Evolutionary conservation across 179 eudicot species (phyloP), one percentile per base, ranked within the genome.

Genomic region (Spinacia oleracea): DNA sequence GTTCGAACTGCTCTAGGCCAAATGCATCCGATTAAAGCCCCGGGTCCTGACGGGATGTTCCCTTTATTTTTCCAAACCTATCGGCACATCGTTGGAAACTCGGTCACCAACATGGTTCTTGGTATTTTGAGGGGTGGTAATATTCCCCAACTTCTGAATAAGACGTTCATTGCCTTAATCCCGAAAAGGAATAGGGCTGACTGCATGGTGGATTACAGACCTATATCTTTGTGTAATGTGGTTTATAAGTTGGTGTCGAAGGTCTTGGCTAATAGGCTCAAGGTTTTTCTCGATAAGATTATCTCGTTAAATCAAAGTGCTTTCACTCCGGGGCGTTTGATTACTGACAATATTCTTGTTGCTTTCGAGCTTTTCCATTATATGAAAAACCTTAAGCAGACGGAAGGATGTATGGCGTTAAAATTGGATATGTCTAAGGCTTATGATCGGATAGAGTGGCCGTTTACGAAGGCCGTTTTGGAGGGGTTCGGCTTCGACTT

Each of bases 351-450:
- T 74, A n/a, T 38, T 1, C 11, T 59, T 0, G 25, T 3, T 3
- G 68, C 53, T 2, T 74, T 74, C 12, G 68, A 74, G 1, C 2
- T 32, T 0, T 74, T 74, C 23, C 77, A 74, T 38, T 38, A 55
- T 58, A 32, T 74, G 34, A 55, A 58, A 20, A 20, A 40, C 6
- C 6, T 14, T 0, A 68, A 68, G 9, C 1, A 23, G 1, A 0
- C 2, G 11, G 50, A 68, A 23, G 50, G 31, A 0, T 16, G 21
- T 68, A 68, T 68, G 72, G 50, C 72, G 1, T 1, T 25, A 4
- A 35, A 35, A 35, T 35, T 35, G 40, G 40, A 35, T 35, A 35
- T 35, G 40, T 35, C 40, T 2, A 59, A 59, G 9, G 64, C 64
- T n/a, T 59, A 59, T 59, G 64, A 59, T 59, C 31, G 23, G 29